Base-by-base conservation (phyloP, 208 protist genomes). In the Leishmania gerbilli region DNA sequence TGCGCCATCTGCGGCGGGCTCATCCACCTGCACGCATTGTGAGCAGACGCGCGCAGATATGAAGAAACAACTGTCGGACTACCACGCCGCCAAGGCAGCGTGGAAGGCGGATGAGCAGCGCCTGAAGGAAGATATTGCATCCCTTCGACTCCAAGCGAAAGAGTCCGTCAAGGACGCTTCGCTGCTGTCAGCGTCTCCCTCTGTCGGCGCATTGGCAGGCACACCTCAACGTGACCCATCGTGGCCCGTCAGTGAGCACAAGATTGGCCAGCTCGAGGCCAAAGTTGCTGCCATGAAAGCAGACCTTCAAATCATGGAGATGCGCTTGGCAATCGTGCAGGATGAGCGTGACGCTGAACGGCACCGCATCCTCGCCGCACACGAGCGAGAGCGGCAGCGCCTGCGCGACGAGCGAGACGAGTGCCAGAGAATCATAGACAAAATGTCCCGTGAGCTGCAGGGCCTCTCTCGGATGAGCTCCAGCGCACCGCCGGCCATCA, bases 401-500 rank as follows among this genome's bases (percentile, higher is more conserved):
- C 83, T 89, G 71, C 81, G 80, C 5, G 47, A 77, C 15, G 92
- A 95, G 77, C 74, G 86, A 13, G 84, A 93, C n/a, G 87, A 93
- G 80, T 93, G 88, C 74, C 88, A 89, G 71, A 37, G 49, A 17
- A 86, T 90, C 31, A 81, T 95, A 13, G 80, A 92, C 69, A 84
- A 78, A 34, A 93, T 94, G 89, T 85, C 86, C 17, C 85, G 74
- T 47, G 91, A 92, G 76, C 67, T 94, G 31, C 78, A 91, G 77
- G 47, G 49, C 58, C 74, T 92, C 77, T 83, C 89, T 2, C 56
- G 74, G 58, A 81, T 85, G 0, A 81, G 83, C 40, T 58, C 76
- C 45, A 75, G 79, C 19, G 71, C 83, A 8, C 79, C 72, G 5
- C 80, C 69, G 5, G 83, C 80, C 11, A 81, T 81, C 77, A 60